phyloP scores from a whole-genome alignment of 352 stramenopile species.

The Globisporangium canariense region DNA sequence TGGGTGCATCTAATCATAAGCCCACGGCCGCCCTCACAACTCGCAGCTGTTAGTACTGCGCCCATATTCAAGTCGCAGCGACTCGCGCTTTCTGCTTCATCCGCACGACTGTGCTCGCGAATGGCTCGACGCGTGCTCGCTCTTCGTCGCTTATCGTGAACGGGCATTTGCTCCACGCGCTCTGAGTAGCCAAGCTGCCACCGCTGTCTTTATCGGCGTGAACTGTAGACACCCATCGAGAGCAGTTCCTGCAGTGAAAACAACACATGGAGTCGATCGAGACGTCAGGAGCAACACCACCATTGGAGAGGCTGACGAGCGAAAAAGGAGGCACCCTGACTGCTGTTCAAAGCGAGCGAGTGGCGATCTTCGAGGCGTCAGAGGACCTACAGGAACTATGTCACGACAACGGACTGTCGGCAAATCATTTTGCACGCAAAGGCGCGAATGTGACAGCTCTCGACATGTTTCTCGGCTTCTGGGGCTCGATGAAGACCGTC shows the following conservation, averaged over 20 bases:
- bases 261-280: neutral
- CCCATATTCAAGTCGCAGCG: too few relatives aligned
- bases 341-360: constrained; percentile 26
- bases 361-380: constrained; percentile 37
- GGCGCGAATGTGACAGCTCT: constrained; percentile 34
- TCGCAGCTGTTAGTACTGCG: too few relatives aligned
- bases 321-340: constrained; percentile 17
- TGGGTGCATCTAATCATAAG: neutral
- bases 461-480: constrained; percentile 82
- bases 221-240: neutral
- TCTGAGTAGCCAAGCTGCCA: neutral
- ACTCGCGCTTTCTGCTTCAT: neutral
- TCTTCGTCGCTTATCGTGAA: neutral
- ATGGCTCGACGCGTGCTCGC: neutral
- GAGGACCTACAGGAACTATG: constrained; percentile 63
- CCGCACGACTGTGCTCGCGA: neutral
- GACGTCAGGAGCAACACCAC: neutral
- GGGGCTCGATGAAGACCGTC: constrained; percentile 63
- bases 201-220: neutral
- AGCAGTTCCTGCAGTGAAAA: neutral
- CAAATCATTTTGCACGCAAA: constrained; percentile 50
- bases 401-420: constrained; percentile 56
- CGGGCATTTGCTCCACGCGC: constrained; percentile 3
- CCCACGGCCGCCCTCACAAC: neutral
- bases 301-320: neutral